Evolutionary conservation across 306 rosid species (phyloP).

Genomic region (Acacia confusa): DNA sequence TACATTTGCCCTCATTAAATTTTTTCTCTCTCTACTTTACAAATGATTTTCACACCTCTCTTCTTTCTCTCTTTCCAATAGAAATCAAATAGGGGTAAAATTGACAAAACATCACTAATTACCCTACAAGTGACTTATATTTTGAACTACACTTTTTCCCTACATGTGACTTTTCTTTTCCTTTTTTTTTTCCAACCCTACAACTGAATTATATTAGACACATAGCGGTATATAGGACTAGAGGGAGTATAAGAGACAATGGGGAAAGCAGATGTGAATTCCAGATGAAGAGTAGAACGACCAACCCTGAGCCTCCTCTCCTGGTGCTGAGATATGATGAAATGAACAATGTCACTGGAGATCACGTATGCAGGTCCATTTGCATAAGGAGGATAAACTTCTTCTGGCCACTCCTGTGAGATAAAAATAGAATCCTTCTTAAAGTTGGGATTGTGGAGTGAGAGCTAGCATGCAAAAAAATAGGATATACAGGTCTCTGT

Average conservation of each 20-base stretch:
- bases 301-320: slow-evolving; percentile 72
- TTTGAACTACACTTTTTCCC: too few relatives aligned
- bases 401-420: slow-evolving; percentile 96
- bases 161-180: too few relatives aligned
- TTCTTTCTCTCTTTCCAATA: too few relatives aligned
- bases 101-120: too few relatives aligned
- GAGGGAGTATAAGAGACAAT: neutral
- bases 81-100: too few relatives aligned
- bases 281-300: slow-evolving; percentile 25
- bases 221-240: too few relatives aligned
- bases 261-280: neutral
- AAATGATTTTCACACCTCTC: too few relatives aligned
- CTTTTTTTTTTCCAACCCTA: too few relatives aligned
- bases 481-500: neutral
- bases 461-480: neutral
- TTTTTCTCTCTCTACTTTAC: too few relatives aligned
- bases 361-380: slow-evolving; percentile 91
- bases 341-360: slow-evolving; percentile 76
- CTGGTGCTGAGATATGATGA: slow-evolving; percentile 62
- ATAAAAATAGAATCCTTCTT: slow-evolving; percentile 29
- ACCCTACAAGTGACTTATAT: too few relatives aligned
- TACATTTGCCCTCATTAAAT: too few relatives aligned
- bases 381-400: slow-evolving; percentile 89
- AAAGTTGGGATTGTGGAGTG: slow-evolving; percentile 4
- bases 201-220: too few relatives aligned